A percentile compares a stretch with the other conserved stretches of the same genome.
These are phyloP conservation scores for Daldinia childiae DNA, from an alignment of 495 filamentous ascomycete genomes.

Conservation along the genomic window DNA sequence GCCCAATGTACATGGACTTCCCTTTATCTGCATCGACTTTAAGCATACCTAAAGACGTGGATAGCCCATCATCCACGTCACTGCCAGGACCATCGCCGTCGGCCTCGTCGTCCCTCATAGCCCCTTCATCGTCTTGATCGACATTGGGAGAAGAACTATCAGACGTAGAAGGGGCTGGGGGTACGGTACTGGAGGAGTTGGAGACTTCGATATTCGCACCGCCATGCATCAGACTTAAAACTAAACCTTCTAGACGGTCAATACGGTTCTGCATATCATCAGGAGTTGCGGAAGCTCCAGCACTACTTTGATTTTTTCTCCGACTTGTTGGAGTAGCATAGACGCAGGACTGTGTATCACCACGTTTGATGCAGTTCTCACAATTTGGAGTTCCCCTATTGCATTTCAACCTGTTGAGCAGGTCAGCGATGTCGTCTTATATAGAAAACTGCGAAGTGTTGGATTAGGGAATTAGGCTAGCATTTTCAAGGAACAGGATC, in stretches of 20 bases:
- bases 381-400: constrained; percentile 86
- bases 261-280: constrained; percentile 99
- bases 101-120: constrained; percentile 58
- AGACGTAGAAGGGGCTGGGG: constrained; percentile 70
- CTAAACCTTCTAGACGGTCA: constrained; percentile 93
- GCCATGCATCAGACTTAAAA: constrained; percentile 95
- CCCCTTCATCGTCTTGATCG: constrained; percentile 66
- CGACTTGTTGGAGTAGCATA: constrained; percentile 84
- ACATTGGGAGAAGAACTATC: constrained; percentile 70
- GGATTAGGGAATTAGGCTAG: constrained; percentile 41
- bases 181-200: constrained; percentile 62
- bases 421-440: constrained; percentile 39
- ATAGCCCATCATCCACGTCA: constrained; percentile 83
- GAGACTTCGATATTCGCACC: constrained; percentile 64
- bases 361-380: constrained; percentile 93
- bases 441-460: constrained; percentile 32
- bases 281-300: constrained; percentile 68
- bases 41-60: constrained; percentile 85
- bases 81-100: constrained; percentile 72
- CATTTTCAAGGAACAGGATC: constrained; percentile 27
- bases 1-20: constrained; percentile 86
- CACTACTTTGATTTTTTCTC: constrained; percentile 73
- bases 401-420: constrained; percentile 72
- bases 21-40: constrained; percentile 82
- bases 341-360: constrained; percentile 83